A percentile compares a stretch with the other conserved stretches of the same genome.
phyloP scores from a whole-genome alignment of 2,329 filamentous ascomycete genomes.

The Sporothrix mexicana region DNA sequence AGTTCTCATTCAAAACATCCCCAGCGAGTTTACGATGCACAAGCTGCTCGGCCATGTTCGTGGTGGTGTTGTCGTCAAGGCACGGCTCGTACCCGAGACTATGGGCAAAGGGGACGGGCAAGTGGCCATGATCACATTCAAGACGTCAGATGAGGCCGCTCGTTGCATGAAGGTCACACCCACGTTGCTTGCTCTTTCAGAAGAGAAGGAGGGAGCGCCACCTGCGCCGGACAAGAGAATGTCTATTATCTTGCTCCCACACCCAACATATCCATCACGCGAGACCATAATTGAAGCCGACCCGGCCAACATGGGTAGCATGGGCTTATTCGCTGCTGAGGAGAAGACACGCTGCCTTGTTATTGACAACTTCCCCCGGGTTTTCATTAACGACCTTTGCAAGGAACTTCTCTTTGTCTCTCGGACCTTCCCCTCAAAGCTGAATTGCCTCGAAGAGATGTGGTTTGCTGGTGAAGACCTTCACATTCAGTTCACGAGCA shows the following conservation, averaged over 20 bases:
- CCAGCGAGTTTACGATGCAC: constrained; percentile 28
- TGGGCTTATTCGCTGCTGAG: neutral
- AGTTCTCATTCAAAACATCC: constrained; percentile 35
- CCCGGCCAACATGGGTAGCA: no score
- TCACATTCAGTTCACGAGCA: constrained; percentile 36
- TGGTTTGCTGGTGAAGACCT: constrained; percentile 34
- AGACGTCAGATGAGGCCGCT: constrained; percentile 31
- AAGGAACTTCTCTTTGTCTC: constrained; percentile 31
- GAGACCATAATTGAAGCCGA: neutral
- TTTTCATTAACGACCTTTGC: constrained; percentile 33
- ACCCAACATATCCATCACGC: constrained; percentile 35
- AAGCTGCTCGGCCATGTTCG: constrained; percentile 34
- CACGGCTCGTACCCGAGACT: constrained; percentile 25
- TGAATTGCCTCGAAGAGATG: constrained; percentile 35
- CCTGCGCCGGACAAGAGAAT: neutral
- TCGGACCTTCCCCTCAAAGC: neutral
- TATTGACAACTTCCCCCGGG: constrained; percentile 33
- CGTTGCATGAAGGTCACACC: neutral
- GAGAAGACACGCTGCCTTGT: constrained; percentile 34
- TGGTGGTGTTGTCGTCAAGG: constrained; percentile 34
- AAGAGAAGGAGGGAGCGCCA: neutral
- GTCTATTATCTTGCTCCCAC: constrained; percentile 21
- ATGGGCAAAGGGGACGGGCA: constrained; percentile 12
- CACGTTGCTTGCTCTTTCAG: neutral
- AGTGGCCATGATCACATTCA: constrained; percentile 34